These are phyloP conservation scores for Cerrena zonata DNA, from an alignment of 1,284 basidiomycete genomes.

Conservation along the genomic window DNA sequence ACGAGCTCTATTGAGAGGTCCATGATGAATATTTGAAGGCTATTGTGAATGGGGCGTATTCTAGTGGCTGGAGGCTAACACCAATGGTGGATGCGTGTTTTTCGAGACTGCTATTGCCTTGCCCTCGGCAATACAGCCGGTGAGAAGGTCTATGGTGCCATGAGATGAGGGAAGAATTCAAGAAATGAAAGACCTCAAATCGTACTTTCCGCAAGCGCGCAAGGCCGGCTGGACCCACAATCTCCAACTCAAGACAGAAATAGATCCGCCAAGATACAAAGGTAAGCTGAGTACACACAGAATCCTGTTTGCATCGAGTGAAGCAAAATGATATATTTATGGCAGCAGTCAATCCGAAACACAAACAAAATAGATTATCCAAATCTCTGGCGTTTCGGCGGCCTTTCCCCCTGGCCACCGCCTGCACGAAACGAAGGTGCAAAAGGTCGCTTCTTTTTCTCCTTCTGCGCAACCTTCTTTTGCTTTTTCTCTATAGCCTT, in stretches of 20 bases:
- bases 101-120: slow-evolving; percentile 9
- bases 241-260: background rate
- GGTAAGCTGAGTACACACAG: background rate
- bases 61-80: no score
- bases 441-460: slow-evolving; percentile 80
- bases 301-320: no score
- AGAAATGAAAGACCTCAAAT: no score
- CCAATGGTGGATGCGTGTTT: background rate
- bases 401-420: slow-evolving; percentile 10
- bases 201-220: background rate
- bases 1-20: background rate
- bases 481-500: slow-evolving; percentile 85
- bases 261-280: no score
- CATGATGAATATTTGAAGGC: slow-evolving; percentile 2
- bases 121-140: slow-evolving; percentile 11
- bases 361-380: no score
- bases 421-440: slow-evolving; percentile 19
- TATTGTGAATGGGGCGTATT: no score
- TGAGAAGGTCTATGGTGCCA: background rate
- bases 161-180: background rate
- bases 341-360: no score
- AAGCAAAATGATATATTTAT: no score
- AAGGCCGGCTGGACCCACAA: background rate
- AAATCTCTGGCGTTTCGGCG: slow-evolving; percentile 12
- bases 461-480: slow-evolving; percentile 82